Base-by-base conservation (phyloP, 1,284 basidiomycete genomes). In the Leccinum solheimii region DNA sequence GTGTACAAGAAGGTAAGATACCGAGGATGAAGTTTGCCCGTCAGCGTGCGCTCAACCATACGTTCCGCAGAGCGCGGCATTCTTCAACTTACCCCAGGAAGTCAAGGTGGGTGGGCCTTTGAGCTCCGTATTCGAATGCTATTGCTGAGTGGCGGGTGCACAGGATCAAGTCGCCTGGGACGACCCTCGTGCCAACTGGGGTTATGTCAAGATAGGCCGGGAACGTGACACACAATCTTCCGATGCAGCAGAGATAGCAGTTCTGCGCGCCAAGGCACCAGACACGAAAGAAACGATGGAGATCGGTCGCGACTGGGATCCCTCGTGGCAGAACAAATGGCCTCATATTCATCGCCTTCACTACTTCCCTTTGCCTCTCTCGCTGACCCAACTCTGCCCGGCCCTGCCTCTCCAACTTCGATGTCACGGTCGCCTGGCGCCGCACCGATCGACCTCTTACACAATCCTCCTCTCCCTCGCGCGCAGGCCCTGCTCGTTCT, bases 231-330 rank as follows among this genome's bases (percentile, higher is more conserved):
- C 90, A 0, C 89, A 91, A 65, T 87, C 87, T 50, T 79, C 81
- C 30, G 84, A 91, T 73, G 80, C 84, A 6, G 76, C 79, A n/a
- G 91, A 93, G 75, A 94, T 95, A 66, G 88, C 86, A 43, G 74
- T 81, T 38, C 77, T 94, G 19, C 87, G 92, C 26, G 79, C 79
- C 57, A 85, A 84, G 64, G 85, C 91, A 0, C 92, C 92, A 0
- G 91, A 93, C 71, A 86, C 77, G 75, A 94, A 94, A 74, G 92
- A 94, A 74, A 81, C 84, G 14, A 92, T 94, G 85, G 92, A 95
- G 74, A 93, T 94, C 59, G 91, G 92, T 26, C 81, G 88, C 30
- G 90, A 94, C 64, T 90, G 86, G 85, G 91, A 91, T 66, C 78
- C 81, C 32, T 80, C 75, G 36, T 91, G 85, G 87, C 86, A 83